phyloP scores from a whole-genome alignment of 2,329 filamentous ascomycete species.

The Venturiaceae sp. region DNA sequence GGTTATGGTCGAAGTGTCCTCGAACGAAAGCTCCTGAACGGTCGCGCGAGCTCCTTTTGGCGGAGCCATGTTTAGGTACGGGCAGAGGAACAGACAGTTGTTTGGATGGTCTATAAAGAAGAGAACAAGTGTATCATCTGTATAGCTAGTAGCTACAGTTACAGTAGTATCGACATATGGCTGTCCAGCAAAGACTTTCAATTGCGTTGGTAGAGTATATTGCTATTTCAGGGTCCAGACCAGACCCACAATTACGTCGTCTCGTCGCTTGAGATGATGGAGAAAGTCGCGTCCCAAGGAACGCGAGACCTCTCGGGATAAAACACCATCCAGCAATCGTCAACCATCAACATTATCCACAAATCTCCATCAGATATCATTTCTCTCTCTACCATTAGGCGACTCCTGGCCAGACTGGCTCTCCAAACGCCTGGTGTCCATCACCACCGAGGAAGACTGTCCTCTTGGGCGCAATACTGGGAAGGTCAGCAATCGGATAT shows the following conservation, averaged over 20 bases:
- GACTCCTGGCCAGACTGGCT: background rate
- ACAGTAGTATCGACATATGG: background rate
- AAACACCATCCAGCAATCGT: no score
- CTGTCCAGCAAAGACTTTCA: no score
- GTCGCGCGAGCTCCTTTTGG: constrained; percentile 1
- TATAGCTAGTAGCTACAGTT: background rate
- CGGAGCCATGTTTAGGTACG: constrained; percentile 2
- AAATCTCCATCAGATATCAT: no score
- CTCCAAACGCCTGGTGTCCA: background rate
- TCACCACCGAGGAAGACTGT: background rate
- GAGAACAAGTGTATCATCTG: background rate
- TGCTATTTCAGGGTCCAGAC: background rate
- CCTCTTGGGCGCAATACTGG: background rate
- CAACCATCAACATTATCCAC: no score
- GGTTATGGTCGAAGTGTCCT: constrained; percentile 2
- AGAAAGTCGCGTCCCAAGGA: no score
- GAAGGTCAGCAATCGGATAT: no score
- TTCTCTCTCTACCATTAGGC: background rate
- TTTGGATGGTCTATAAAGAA: background rate
- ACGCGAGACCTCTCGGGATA: no score
- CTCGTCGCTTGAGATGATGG: no score
- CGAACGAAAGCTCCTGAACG: background rate
- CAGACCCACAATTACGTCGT: background rate
- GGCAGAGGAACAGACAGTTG: background rate
- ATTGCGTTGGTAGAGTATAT: background rate